These are phyloP conservation scores for Sclerotinia subarctica DNA, from an alignment of 2,329 filamentous ascomycete genomes.

Conservation along the genomic window DNA sequence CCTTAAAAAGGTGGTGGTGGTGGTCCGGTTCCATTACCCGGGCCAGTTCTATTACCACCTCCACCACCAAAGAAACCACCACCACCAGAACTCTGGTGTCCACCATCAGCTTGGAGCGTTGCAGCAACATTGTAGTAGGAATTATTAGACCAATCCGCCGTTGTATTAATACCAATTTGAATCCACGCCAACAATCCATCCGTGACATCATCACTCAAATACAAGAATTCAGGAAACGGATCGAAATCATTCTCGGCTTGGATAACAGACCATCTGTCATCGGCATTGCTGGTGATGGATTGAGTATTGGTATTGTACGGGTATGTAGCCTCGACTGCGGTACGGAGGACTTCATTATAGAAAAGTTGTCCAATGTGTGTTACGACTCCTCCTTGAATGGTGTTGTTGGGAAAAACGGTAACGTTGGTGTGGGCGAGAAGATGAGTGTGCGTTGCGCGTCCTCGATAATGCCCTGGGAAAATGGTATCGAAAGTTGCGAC, in stretches of 20 bases:
- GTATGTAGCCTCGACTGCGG: conserved; percentile 44
- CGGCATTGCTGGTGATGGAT: conserved; percentile 46
- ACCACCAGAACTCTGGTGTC: not conserved
- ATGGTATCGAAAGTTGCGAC: conserved; percentile 43
- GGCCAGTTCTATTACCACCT: not conserved
- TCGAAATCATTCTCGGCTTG: conserved; percentile 48
- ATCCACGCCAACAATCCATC: conserved; percentile 52
- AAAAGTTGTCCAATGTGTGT: conserved; percentile 58
- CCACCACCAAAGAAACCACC: not conserved
- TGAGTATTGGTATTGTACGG: conserved; percentile 47
- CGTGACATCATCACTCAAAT: conserved; percentile 47
- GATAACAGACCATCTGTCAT: conserved; percentile 46
- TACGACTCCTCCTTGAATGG: conserved; percentile 47
- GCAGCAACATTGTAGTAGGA: not conserved
- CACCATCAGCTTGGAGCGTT: not conserved
- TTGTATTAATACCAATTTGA: conserved; percentile 44
- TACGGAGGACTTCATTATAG: conserved; percentile 54
- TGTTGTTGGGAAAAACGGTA: conserved; percentile 39
- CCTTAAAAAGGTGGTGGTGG: not conserved
- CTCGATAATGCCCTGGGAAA: conserved; percentile 47
- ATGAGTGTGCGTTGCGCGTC: conserved; percentile 48
- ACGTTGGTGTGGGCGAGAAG: conserved; percentile 41
- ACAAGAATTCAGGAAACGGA: conserved; percentile 52
- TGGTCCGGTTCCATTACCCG: not conserved
- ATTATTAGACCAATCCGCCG: conserved; percentile 28